Evolutionary conservation across 2,329 filamentous ascomycete genomes (phyloP), one percentile per base, ranked within the genome.

Genomic region (Trichoderma atroviride): DNA sequence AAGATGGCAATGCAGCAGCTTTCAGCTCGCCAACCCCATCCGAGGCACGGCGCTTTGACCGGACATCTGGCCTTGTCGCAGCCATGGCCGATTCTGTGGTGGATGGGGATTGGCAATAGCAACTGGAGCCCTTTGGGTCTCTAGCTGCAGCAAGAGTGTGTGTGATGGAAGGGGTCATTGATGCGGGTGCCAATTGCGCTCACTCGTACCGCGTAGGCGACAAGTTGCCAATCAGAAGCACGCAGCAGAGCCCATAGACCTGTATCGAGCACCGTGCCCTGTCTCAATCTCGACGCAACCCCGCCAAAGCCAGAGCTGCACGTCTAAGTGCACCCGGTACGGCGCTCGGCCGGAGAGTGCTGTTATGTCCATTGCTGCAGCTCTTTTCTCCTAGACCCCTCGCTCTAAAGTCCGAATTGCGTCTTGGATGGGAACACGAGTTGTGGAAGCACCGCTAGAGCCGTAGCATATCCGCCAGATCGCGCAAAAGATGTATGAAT

Each of bases 341-440:
- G 24, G 9, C n/a, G 22, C 61, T 64, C 61, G 61, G 61, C 33
- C 61, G 24, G 31, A 14, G 13, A 40, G 16, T 9, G 19, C 31
- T 37, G 27, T 65, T 65, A 65, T 47, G 55, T 65, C 62, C 62
- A 65, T 57, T 35, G 27, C 29, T 33, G 56, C 52, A 65, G 62
- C 62, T 66, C 27, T 10, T n/a, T 24, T 57, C 55, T 57, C 55
- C 27, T 24, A 29, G 19, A 29, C 47, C 52, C 50, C 9, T 29
- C n/a, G 11, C 31, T n/a, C 62, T 66, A 66, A 65, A 66, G n/a
- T 66, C 62, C 62, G 62, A 27, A 11, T 50, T 50, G 47, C n/a
- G 22, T 22, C 2, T 10, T 47, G 7, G 33, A n/a, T 57, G 47
- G 24, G 35, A 66, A 57, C 57, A 13, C 53, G 3, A 43, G 19